These are phyloP conservation scores for Chaetomium sp. DNA, from an alignment of 2,329 filamentous ascomycete species.

Conservation along the genomic window DNA sequence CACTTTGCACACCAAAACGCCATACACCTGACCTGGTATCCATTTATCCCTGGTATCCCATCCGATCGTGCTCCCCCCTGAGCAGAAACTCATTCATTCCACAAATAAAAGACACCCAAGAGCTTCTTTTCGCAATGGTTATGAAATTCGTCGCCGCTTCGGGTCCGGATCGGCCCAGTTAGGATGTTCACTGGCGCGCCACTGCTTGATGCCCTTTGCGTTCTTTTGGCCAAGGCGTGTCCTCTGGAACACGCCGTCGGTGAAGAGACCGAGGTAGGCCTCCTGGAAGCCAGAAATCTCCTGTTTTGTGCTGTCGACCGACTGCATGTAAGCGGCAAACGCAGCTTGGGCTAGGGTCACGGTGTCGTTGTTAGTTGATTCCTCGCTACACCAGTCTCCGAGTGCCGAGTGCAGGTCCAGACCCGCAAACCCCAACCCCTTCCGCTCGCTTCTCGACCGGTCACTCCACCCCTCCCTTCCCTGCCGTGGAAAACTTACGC, in stretches of 20 bases:
- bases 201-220: slow-evolving; percentile 51
- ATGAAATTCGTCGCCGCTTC: slow-evolving; percentile 9
- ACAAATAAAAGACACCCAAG: too few relatives aligned
- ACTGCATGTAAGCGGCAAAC: slow-evolving; percentile 42
- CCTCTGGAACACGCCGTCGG: slow-evolving; percentile 44
- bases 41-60: too few relatives aligned
- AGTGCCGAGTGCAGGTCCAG: too few relatives aligned
- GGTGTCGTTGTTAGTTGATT: slow-evolving; percentile 17
- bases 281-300: slow-evolving; percentile 48
- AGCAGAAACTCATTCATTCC: too few relatives aligned
- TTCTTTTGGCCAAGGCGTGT: slow-evolving; percentile 49
- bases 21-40: too few relatives aligned
- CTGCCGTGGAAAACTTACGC: slow-evolving; percentile 36
- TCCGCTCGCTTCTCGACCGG: too few relatives aligned
- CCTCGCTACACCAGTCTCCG: too few relatives aligned
- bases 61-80: too few relatives aligned
- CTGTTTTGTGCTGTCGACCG: slow-evolving; percentile 40
- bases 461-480: too few relatives aligned
- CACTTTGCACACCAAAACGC: too few relatives aligned
- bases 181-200: slow-evolving; percentile 53
- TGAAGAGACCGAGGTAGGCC: slow-evolving; percentile 41
- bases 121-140: background rate
- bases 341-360: slow-evolving; percentile 41
- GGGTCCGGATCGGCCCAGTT: slow-evolving; percentile 41
- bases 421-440: too few relatives aligned